Base-by-base conservation (phyloP, 371 early-diverging fungal species). In the Synchytrium microbalum region DNA sequence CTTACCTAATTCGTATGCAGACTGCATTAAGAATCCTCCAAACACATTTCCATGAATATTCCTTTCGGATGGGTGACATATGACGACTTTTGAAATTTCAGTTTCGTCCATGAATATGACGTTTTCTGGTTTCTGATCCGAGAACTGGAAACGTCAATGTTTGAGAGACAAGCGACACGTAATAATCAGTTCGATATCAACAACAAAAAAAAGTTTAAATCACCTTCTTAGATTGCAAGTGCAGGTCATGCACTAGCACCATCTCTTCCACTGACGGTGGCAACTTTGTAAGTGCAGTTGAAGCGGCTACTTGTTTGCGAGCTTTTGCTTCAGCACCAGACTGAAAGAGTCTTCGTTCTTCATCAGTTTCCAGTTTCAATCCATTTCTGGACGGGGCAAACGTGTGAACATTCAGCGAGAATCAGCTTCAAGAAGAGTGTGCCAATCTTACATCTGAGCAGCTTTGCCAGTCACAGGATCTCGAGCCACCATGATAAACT, bases 401-500 rank as follows among this genome's bases (percentile, higher is more conserved):
- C n/a, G n/a, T n/a, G n/a, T n/a, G n/a, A n/a, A n/a, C n/a, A n/a
- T n/a, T n/a, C n/a, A n/a, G n/a, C n/a, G n/a, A n/a, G n/a, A n/a
- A n/a, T n/a, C n/a, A n/a, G n/a, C n/a, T n/a, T n/a, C n/a, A n/a
- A n/a, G n/a, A n/a, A n/a, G n/a, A n/a, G n/a, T n/a, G n/a, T n/a
- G n/a, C n/a, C n/a, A n/a, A n/a, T n/a, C n/a, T n/a, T n/a, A n/a
- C 13, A 51, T 65, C 57, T 81, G 79, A 2, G 83, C 84, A 0
- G 92, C 75, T 62, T 86, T 87, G 24, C 79, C 75, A 0, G 91
- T 90, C 26, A 72, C 69, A 2, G 88, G 80, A 70, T 93, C 88
- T 23, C 87, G 75, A 1, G 94, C 96, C 5, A 78, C 96, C 94
- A 96, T 93, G 23, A 90, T 91, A 72, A 96, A 90, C 56, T 90